Conservation (phyloP, 2,329 filamentous ascomycete genomes). For the Fusarium metavorans region DNA sequence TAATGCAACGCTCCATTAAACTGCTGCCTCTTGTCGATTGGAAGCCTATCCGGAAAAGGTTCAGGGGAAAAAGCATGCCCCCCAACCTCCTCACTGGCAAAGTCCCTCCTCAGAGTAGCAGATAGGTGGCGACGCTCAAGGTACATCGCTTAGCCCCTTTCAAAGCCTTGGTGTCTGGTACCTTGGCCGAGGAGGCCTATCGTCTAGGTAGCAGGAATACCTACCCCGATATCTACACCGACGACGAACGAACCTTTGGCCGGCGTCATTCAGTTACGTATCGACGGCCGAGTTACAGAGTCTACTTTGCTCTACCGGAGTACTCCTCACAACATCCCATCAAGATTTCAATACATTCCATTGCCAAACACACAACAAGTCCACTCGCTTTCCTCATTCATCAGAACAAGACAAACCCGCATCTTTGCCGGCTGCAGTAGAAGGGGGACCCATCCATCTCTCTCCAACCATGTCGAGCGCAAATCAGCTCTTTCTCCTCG, state of each 20-base stretch:
- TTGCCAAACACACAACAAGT: background rate
- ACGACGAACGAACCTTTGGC: slow-evolving; percentile 6
- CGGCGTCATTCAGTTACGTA: slow-evolving; percentile 22
- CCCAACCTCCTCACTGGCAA: slow-evolving; percentile 18
- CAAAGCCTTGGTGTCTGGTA: background rate
- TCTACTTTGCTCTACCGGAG: background rate
- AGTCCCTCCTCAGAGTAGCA: background rate
- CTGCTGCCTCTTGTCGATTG: background rate
- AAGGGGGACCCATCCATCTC: background rate
- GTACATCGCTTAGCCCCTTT: slow-evolving; percentile 6
- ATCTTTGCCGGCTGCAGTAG: background rate
- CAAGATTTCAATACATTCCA: slow-evolving; percentile 11
- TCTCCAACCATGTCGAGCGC: slow-evolving; percentile 58
- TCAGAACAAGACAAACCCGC: background rate
- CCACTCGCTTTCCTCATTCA: background rate
- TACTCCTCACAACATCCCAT: slow-evolving; percentile 15
- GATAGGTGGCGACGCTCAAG: background rate
- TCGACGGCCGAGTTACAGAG: slow-evolving; percentile 1
- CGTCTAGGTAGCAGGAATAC: slow-evolving; percentile 14
- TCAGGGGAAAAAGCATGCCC: slow-evolving; percentile 24
- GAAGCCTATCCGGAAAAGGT: slow-evolving; percentile 4
- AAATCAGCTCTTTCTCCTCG: slow-evolving; percentile 89
- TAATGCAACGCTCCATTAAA: background rate
- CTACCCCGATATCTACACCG: background rate
- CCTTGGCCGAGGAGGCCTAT: background rate